Evolutionary conservation across 2,329 filamentous ascomycete genomes (phyloP).

Genomic region (Sclerotinia nivalis): DNA sequence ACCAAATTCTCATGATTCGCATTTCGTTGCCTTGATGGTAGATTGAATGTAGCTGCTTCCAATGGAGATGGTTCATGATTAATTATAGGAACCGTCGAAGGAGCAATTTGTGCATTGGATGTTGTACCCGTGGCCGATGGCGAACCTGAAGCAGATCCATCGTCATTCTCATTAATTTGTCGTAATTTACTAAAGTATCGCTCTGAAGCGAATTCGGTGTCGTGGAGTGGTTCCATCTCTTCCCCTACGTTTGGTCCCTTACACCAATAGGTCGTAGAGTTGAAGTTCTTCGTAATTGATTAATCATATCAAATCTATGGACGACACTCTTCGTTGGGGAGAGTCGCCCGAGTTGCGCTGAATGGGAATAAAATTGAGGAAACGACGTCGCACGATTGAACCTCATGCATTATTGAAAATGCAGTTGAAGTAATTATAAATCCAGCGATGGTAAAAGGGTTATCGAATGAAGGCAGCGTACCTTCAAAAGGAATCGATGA

Average conservation of each 20-base stretch:
- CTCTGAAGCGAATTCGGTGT: conserved; percentile 66
- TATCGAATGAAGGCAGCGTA: background rate
- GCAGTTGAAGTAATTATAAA: background rate
- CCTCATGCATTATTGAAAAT: conserved; percentile 33
- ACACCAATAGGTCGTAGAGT: conserved; percentile 39
- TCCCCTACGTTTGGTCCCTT: conserved; percentile 36
- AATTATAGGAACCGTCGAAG: conserved; percentile 19
- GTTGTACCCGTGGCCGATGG: conserved; percentile 36
- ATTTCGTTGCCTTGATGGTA: conserved; percentile 37
- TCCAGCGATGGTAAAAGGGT: background rate
- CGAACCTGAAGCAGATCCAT: background rate
- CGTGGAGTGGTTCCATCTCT: conserved; percentile 60
- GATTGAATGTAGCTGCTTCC: conserved; percentile 35
- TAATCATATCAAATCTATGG: conserved; percentile 37
- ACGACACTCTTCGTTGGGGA: conserved; percentile 30
- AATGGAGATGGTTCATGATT: conserved; percentile 24
- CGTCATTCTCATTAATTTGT: conserved; percentile 51
- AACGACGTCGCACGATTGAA: conserved; percentile 34
- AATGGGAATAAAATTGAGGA: conserved; percentile 26
- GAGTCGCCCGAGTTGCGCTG: conserved; percentile 31
- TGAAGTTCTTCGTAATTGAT: conserved; percentile 30
- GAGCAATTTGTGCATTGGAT: conserved; percentile 26
- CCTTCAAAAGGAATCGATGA: background rate
- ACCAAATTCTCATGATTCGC: conserved; percentile 29
- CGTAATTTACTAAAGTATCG: conserved; percentile 64